Conservation (phyloP, 2,329 filamentous ascomycete species). For the Pseudogymnoascus sp. region DNA sequence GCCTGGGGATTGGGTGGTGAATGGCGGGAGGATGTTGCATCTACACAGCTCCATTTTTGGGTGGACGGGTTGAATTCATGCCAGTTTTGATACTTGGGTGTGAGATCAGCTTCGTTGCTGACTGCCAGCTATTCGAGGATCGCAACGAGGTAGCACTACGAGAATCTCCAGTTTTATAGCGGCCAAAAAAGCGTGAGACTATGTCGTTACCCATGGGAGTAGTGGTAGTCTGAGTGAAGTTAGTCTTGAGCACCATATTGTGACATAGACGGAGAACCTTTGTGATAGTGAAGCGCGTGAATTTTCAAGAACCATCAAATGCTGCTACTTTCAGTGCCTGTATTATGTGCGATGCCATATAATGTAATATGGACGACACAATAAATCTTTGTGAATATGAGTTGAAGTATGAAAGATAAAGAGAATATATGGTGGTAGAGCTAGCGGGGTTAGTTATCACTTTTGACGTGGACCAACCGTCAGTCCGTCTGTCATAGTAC, state of each 20-base stretch:
- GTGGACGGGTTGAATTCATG: background rate
- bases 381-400: background rate
- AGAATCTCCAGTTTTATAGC: background rate
- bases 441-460: constrained; percentile 2
- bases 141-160: background rate
- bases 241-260: background rate
- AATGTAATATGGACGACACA: background rate
- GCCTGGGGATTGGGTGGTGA: background rate
- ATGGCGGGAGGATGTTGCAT: background rate
- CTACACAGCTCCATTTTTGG: constrained; percentile 1
- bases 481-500: background rate
- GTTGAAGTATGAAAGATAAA: background rate
- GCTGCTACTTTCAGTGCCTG: background rate
- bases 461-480: background rate
- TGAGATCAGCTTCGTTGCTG: background rate
- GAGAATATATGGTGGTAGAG: background rate
- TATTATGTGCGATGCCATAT: background rate
- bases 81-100: background rate
- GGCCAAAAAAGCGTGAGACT: background rate
- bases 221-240: background rate
- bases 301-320: background rate
- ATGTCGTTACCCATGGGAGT: background rate
- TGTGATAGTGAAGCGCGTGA: background rate
- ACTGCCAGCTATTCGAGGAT: background rate
- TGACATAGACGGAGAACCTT: background rate